Evolutionary conservation across 169 alveolate species (phyloP).

Genomic region (Eimeria praecox): DNA sequence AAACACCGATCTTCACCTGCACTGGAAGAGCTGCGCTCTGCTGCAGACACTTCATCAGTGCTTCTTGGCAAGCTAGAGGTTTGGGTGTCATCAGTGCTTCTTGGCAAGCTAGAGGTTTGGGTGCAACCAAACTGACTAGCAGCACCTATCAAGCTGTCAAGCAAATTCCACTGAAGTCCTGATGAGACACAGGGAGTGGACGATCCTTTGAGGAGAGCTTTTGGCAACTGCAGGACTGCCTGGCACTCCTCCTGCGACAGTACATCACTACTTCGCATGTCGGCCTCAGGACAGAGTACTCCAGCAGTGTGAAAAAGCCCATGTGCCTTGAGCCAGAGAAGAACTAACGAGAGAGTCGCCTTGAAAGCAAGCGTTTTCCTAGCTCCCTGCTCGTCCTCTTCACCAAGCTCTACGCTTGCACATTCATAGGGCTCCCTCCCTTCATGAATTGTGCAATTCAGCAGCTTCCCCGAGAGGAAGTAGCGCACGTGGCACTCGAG

Average conservation of each 20-base stretch:
- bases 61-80: background rate
- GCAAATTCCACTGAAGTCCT: constrained; percentile 45
- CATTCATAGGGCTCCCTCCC: background rate
- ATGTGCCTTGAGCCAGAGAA: constrained; percentile 58
- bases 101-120: background rate
- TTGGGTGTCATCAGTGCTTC: background rate
- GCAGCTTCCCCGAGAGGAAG: constrained; percentile 49
- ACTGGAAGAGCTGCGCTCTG: background rate
- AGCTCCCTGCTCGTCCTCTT: background rate
- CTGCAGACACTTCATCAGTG: background rate
- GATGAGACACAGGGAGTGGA: background rate
- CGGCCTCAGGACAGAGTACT: constrained; percentile 52
- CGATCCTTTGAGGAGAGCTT: constrained; percentile 24
- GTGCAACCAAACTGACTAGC: background rate
- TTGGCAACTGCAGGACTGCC: constrained; percentile 14
- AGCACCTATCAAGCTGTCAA: constrained; percentile 53
- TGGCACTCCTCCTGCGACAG: constrained; percentile 69
- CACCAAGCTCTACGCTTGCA: background rate
- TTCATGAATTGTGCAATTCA: background rate
- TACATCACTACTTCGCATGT: constrained; percentile 23
- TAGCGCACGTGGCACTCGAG: constrained; percentile 72
- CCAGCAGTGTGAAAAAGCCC: constrained; percentile 71
- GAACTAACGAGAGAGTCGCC: constrained; percentile 68
- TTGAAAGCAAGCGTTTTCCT: constrained; percentile 44
- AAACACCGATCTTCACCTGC: background rate